Base-by-base conservation (phyloP, 225 moss, liverwort and hornwort species). In the Thuidium tamariscinum region DNA sequence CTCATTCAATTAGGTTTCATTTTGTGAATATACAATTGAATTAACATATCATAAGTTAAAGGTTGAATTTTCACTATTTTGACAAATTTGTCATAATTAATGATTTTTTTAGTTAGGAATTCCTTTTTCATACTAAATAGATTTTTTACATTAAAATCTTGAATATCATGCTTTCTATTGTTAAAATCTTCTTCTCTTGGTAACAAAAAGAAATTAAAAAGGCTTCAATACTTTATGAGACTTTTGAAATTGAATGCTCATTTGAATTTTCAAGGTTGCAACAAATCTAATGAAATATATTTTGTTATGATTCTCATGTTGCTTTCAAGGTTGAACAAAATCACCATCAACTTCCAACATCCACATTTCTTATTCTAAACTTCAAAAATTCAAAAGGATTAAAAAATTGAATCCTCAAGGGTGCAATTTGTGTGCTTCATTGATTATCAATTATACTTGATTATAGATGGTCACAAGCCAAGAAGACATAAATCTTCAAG, bases 391-490 rank as follows among this genome's bases (percentile, higher is more conserved):
- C 52, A 14, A 23, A 14, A 13, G 5, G 14, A 51, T n/a, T 52
- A 2, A n/a, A 12, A n/a, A 52, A 15, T n/a, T n/a, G 2, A 23
- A 1, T 14, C 9, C 1, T 22, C 1, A 4, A 2, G 1, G 4
- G 14, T 23, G 9, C 1, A 52, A 41, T 41, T 39, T 41, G 32
- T 32, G 0, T 20, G 20, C 10, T 48, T 74, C 4, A 20, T 73
- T 73, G 17, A 49, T 32, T 32, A 20, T 74, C n/a, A 57, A 10
- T 39, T 52, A 75, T 0, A 52, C 1, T n/a, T 23, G 9, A 2
- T 25, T 4, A 23, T 16, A 10, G 2, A 1, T 5, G 3, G 3
- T 13, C 2, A 51, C 51, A 69, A 52, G n/a, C n/a, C n/a, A n/a
- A 75, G n/a, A 52, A 2, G 9, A 4, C 20, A 2, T 13, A 1